Evolutionary conservation across 2,329 filamentous ascomycete genomes (phyloP).

Genomic region (Diaporthe sp.): DNA sequence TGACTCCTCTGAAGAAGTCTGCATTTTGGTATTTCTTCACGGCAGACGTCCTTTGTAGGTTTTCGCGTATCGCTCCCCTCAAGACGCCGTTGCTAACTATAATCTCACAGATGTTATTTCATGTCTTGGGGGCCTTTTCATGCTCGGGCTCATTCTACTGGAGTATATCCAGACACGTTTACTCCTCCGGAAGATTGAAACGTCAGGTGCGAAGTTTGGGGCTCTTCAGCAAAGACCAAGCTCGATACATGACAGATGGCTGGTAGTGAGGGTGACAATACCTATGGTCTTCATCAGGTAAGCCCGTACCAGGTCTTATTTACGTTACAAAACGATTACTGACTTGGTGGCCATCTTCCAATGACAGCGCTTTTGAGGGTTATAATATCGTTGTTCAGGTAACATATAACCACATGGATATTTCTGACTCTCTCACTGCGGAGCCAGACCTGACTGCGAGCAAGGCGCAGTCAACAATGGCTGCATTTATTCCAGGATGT

Average conservation of each 20-base stretch:
- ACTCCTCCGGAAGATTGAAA: conserved; percentile 35
- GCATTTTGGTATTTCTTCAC: conserved; percentile 30
- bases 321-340: not conserved
- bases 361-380: conserved; percentile 34
- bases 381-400: conserved; percentile 34
- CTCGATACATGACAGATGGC: conserved; percentile 39
- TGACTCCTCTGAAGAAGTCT: conserved; percentile 25
- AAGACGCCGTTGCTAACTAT: not conserved
- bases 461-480: conserved; percentile 11
- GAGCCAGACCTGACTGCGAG: conserved; percentile 36
- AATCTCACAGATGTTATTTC: conserved; percentile 5
- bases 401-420: not conserved
- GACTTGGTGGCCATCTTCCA: not conserved
- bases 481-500: conserved; percentile 38
- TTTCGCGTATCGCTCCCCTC: too few relatives aligned
- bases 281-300: conserved; percentile 31
- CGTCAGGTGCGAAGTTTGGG: conserved; percentile 31
- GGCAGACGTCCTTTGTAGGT: conserved; percentile 36
- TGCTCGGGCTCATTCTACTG: conserved; percentile 37
- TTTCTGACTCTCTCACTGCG: not conserved
- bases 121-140: conserved; percentile 18
- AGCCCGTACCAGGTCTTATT: not conserved
- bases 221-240: conserved; percentile 36
- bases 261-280: conserved; percentile 36
- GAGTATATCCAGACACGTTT: conserved; percentile 38